Conservation (phyloP, 2,329 filamentous ascomycete genomes). For the Monosporascus sp. region DNA sequence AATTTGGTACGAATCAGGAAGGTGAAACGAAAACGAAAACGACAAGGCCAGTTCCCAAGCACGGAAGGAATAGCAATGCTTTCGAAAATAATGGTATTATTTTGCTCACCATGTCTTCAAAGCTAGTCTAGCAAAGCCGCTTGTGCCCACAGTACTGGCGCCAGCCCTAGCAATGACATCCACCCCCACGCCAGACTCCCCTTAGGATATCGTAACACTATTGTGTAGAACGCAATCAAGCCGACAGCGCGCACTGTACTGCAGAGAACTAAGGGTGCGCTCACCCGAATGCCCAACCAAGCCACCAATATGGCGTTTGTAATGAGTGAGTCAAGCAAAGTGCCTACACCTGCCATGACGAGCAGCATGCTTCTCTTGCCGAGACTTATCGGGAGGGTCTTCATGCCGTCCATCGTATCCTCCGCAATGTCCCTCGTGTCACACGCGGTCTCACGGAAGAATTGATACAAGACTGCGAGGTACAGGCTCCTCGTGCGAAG, state of each 20-base stretch:
- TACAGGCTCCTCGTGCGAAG: conserved; percentile 6
- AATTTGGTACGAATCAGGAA: too few relatives aligned
- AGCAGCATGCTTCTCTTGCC: conserved; percentile 1
- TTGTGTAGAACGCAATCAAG: background rate
- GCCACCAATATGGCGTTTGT: background rate
- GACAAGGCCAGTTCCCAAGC: too few relatives aligned
- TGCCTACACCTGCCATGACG: background rate
- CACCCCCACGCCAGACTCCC: background rate
- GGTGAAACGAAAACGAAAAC: too few relatives aligned
- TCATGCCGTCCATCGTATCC: conserved; percentile 4
- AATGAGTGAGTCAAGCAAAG: background rate
- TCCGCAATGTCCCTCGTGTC: conserved; percentile 7
- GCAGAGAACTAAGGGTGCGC: background rate
- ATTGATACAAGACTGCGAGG: conserved; percentile 6
- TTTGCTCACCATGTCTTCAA: conserved; percentile 12
- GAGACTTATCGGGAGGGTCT: conserved; percentile 2
- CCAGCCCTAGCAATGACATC: background rate
- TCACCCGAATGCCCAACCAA: background rate
- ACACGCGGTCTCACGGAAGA: conserved; percentile 8
- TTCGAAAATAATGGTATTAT: conserved; percentile 1
- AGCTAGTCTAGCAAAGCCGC: background rate
- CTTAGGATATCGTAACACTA: background rate
- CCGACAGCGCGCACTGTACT: background rate
- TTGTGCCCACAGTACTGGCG: background rate
- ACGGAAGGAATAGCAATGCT: background rate